Evolutionary conservation across 306 rosid genomes (phyloP).

Genomic region (Cicer arietinum): DNA sequence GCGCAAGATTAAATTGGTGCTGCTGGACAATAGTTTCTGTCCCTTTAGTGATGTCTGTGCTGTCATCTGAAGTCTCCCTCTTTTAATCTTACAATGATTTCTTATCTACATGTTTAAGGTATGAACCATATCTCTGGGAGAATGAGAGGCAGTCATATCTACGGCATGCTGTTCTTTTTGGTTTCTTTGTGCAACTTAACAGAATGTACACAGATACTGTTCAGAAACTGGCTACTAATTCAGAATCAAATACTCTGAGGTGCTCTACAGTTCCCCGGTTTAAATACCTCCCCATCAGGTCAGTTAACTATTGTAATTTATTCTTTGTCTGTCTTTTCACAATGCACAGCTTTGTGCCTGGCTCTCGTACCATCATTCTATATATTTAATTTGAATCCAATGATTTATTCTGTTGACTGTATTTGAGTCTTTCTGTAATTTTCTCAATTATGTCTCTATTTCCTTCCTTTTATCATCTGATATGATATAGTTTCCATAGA

Average conservation of each 20-base stretch:
- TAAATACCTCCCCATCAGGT: conserved; percentile 99
- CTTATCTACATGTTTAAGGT: conserved; percentile 55
- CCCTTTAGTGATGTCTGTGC: conserved; percentile 27
- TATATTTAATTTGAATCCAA: conserved; percentile 4
- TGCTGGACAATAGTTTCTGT: conserved; percentile 15
- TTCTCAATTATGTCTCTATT: not conserved
- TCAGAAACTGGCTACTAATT: conserved; percentile 92
- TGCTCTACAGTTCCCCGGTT: conserved; percentile 96
- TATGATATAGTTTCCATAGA: conserved; percentile 1
- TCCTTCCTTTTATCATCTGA: conserved; percentile 6
- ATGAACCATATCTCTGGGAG: conserved; percentile 97
- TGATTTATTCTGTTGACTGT: conserved; percentile 22
- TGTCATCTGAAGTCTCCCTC: conserved; percentile 14
- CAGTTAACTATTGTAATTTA: conserved; percentile 42
- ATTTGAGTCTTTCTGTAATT: not conserved
- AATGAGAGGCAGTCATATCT: conserved; percentile 92
- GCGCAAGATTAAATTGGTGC: conserved; percentile 13
- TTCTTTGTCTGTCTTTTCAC: conserved; percentile 26
- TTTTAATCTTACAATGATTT: conserved; percentile 37
- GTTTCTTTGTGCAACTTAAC: conserved; percentile 96
- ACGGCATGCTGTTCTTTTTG: conserved; percentile 95
- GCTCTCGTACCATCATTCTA: not conserved
- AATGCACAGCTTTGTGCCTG: conserved; percentile 11
- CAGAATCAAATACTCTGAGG: conserved; percentile 96
- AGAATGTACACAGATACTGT: conserved; percentile 89